Percentiles rank a stretch among this genome's conserved stretches.
These are phyloP conservation scores for Pseudogymnoascus sp. DNA, from an alignment of 2,329 filamentous ascomycete genomes.

Conservation along the genomic window DNA sequence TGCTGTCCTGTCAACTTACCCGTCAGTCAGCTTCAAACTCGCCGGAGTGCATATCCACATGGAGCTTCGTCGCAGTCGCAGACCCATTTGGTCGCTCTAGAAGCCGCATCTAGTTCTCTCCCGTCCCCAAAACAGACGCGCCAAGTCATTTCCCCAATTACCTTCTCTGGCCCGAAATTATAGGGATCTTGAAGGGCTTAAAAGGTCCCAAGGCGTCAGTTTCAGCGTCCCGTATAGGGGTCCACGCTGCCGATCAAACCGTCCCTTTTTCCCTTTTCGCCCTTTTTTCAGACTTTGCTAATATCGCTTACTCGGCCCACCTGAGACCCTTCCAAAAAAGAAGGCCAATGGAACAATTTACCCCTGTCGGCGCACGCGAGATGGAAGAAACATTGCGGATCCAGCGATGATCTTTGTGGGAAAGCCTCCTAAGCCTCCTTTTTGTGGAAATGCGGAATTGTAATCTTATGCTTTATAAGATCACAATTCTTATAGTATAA, in stretches of 20 bases:
- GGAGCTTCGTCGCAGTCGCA: background rate
- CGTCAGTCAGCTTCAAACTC: constrained; percentile 1
- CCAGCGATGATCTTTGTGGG: background rate
- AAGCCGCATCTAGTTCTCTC: background rate
- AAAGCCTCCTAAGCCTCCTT: background rate
- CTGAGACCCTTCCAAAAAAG: background rate
- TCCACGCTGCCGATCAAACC: constrained; percentile 1
- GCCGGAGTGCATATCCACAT: background rate
- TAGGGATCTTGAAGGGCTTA: background rate
- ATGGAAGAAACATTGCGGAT: background rate
- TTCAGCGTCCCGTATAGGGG: background rate
- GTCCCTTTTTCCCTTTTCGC: background rate
- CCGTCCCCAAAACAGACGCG: background rate
- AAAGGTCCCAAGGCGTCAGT: background rate
- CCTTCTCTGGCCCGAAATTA: constrained; percentile 1
- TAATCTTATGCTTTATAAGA: background rate
- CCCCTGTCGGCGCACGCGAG: constrained; percentile 1
- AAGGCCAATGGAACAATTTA: constrained; percentile 8
- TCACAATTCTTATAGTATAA: no score
- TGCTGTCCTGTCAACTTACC: background rate
- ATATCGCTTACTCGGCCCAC: constrained; percentile 1
- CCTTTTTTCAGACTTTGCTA: background rate
- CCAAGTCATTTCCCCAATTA: background rate
- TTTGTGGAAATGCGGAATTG: background rate
- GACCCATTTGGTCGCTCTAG: background rate